Evolutionary conservation across 2,329 filamentous ascomycete genomes (phyloP).

Genomic region (Biscogniauxia mediterranea): DNA sequence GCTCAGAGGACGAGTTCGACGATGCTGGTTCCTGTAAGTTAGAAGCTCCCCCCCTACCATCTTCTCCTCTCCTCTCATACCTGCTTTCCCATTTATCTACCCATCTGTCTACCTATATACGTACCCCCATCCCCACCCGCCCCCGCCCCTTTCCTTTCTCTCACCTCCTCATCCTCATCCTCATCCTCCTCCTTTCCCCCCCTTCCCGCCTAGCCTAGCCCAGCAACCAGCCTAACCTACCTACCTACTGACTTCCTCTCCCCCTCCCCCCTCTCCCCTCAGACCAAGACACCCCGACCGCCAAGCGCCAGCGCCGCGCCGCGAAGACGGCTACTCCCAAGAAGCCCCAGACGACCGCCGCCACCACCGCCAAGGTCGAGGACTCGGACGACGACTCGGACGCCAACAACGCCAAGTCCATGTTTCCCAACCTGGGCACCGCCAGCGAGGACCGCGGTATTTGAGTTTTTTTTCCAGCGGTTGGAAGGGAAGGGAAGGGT

Average conservation of each 20-base stretch:
- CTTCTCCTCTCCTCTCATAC: not conserved
- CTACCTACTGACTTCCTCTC: slow-evolving; percentile 2
- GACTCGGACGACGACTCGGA: not conserved
- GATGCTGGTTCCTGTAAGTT: not conserved
- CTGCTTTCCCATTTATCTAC: not conserved
- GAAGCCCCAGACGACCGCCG: too few relatives aligned
- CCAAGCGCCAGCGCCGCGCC: slow-evolving; percentile 2
- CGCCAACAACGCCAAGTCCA: not conserved
- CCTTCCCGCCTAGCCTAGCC: not conserved
- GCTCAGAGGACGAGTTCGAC: not conserved
- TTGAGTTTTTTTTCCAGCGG: not conserved
- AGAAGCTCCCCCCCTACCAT: not conserved
- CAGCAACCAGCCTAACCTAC: not conserved
- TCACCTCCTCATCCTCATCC: not conserved
- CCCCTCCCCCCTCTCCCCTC: not conserved
- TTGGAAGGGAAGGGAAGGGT: not conserved
- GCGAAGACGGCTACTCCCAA: not conserved
- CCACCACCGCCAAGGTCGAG: not conserved
- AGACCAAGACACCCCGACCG: not conserved
- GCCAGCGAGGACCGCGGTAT: not conserved
- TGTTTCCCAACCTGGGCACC: too few relatives aligned
- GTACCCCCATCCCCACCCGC: too few relatives aligned
- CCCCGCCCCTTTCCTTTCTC: not conserved
- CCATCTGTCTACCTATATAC: not conserved
- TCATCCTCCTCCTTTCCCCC: not conserved